Base-by-base conservation (phyloP, 192 early-diverging fungal genomes). In the Cetraspora pellucida region DNA sequence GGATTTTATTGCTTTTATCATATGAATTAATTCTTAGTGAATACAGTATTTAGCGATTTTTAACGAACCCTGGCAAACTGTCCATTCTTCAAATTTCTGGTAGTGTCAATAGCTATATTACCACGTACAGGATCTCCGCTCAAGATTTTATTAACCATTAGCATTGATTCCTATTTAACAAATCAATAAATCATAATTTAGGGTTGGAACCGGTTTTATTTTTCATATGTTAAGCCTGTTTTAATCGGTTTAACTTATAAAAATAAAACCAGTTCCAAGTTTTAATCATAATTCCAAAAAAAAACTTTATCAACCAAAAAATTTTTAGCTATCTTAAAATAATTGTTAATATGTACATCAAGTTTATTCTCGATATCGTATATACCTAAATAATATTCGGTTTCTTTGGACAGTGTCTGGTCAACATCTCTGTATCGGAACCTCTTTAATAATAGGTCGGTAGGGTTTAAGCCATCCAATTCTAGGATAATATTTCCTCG, bases 81-180 rank as follows among this genome's bases (percentile, higher is more conserved):
- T 7, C 86, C 86, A 10, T 80, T 77, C 52, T 77, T 58, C 11
- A 89, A 77, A 68, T 89, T 86, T 44, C 77, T 71, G 0, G 82
- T 85, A 3, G 86, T 87, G 74, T 89, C 88, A 1, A 89, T 81
- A 1, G 88, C 81, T 83, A 89, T 86, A 57, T 87, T 89, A n/a
- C 86, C 88, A 49, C 81, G 82, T 30, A 77, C 75, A 13, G 86
- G 88, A 75, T 89, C 86, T 0, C 88, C 88, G n/a, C 88, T 86
- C 49, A 83, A 85, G 64, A 89, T 85, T 59, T 81, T 83, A 37
- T 81, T 77, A 1, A 83, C 76, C 11, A 75, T 81, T 44, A 80
- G 71, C 10, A 69, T 79, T 30, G 47, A 49, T 72, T 83, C 74
- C n/a, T 71, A 46, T 10, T 31, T 49, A 13, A 27, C 70, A 43